phyloP scores from a whole-genome alignment of 805 yeast genomes.

The Kluyveromyces dobzhanskii region DNA sequence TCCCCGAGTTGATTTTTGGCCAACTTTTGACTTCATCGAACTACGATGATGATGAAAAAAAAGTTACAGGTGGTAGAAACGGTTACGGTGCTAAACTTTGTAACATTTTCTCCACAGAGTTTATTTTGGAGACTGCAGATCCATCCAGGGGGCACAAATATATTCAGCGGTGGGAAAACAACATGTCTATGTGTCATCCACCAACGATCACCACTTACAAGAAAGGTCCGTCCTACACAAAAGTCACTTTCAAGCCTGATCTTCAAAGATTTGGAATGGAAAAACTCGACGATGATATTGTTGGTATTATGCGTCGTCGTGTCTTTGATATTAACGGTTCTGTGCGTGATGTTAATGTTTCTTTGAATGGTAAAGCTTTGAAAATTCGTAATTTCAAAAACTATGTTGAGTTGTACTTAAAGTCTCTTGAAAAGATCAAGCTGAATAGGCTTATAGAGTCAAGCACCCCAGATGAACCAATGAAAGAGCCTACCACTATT shows the following conservation, averaged over 20 bases:
- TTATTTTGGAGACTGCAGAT: conserved; percentile 85
- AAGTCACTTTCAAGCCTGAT: conserved; percentile 84
- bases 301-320: conserved; percentile 83
- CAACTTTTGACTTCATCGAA: conserved; percentile 90
- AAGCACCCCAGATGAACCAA: conserved; percentile 26
- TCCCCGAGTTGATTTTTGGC: conserved; percentile 95
- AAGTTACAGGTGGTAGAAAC: conserved; percentile 97
- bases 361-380: conserved; percentile 64
- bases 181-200: conserved; percentile 71
- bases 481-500: conserved; percentile 26
- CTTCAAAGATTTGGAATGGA: conserved; percentile 77
- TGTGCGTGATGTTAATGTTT: conserved; percentile 71
- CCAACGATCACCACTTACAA: conserved; percentile 54
- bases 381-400: conserved; percentile 69
- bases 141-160: conserved; percentile 52
- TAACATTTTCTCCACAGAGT: conserved; percentile 88
- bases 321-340: conserved; percentile 95
- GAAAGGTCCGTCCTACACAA: conserved; percentile 69
- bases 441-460: conserved; percentile 8
- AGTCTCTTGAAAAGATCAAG: conserved; percentile 50
- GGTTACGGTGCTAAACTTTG: conserved; percentile 98
- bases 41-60: conserved; percentile 90
- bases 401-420: conserved; percentile 83
- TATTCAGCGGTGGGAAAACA: conserved; percentile 76
- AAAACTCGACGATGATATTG: conserved; percentile 69